phyloP scores from a whole-genome alignment of 805 yeast genomes.

The Kluyveromyces dobzhanskii region DNA sequence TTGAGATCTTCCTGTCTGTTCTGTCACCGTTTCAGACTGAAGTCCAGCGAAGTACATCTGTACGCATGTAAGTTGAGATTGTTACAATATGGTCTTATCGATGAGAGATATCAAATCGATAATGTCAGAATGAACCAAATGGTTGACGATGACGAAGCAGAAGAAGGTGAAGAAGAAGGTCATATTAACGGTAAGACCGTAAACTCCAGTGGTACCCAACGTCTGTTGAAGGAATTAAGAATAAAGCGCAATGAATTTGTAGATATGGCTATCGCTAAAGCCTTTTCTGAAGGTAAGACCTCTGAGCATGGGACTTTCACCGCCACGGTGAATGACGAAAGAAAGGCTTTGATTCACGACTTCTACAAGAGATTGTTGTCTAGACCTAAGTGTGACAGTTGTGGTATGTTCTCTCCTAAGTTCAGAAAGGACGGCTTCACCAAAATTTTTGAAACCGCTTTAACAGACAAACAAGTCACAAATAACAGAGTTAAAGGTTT shows the following conservation, averaged over 20 bases:
- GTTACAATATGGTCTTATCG: slow-evolving; percentile 79
- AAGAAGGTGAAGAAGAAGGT: slow-evolving; percentile 42
- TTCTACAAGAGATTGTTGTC: slow-evolving; percentile 65
- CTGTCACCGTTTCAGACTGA: slow-evolving; percentile 80
- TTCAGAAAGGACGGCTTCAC: slow-evolving; percentile 93
- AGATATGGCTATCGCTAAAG: slow-evolving; percentile 57
- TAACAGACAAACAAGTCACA: slow-evolving; percentile 71
- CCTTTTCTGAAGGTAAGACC: slow-evolving; percentile 69
- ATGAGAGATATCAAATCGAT: slow-evolving; percentile 71
- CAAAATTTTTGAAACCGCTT: slow-evolving; percentile 82
- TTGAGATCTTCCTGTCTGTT: slow-evolving; percentile 80
- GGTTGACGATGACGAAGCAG: slow-evolving; percentile 34
- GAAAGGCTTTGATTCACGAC: slow-evolving; percentile 65
- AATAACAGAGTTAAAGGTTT: slow-evolving; percentile 80
- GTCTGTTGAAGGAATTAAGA: slow-evolving; percentile 39
- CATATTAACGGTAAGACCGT: slow-evolving; percentile 30
- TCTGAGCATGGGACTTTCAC: slow-evolving; percentile 62
- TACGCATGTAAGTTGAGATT: slow-evolving; percentile 70
- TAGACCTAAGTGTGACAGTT: slow-evolving; percentile 88
- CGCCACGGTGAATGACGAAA: slow-evolving; percentile 79
- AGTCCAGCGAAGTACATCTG: slow-evolving; percentile 60
- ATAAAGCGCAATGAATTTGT: slow-evolving; percentile 63
- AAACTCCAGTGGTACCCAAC: slow-evolving; percentile 30
- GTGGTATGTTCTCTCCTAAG: slow-evolving; percentile 90
- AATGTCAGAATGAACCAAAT: slow-evolving; percentile 35